These are phyloP conservation scores for Suillus fuscotomentosus DNA, from an alignment of 768 basidiomycete species.

Conservation along the genomic window DNA sequence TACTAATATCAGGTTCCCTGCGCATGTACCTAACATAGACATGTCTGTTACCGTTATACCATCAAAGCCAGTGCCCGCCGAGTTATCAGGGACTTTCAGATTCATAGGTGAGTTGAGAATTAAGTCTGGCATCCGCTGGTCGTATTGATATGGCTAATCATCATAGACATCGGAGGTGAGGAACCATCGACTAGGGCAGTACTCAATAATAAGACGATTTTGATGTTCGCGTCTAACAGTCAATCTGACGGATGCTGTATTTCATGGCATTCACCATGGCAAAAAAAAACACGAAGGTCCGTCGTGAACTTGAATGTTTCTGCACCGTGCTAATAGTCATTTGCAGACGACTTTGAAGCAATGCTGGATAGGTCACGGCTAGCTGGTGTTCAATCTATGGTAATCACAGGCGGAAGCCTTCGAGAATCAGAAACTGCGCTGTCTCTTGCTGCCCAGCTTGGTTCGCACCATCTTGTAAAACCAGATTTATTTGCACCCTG, in stretches of 20 bases:
- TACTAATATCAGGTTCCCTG: too few species aligned
- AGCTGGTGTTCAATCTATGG: constrained; percentile 67
- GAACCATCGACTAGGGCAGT: not conserved
- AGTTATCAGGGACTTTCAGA: constrained; percentile 18
- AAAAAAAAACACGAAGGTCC: constrained; percentile 50
- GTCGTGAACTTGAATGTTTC: constrained; percentile 5
- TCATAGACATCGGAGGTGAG: constrained; percentile 40
- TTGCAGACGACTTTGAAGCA: constrained; percentile 58
- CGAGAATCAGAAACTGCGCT: constrained; percentile 61
- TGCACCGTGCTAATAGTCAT: not conserved
- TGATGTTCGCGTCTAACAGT: constrained; percentile 27
- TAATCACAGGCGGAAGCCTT: constrained; percentile 76
- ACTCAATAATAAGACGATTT: not conserved
- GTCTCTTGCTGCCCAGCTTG: constrained; percentile 54
- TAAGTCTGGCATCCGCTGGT: not conserved
- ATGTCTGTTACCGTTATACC: constrained; percentile 28
- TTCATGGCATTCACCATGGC: constrained; percentile 50
- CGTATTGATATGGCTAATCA: not conserved
- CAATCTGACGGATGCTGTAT: constrained; percentile 58
- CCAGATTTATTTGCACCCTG: not conserved
- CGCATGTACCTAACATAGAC: not conserved
- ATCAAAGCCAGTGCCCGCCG: constrained; percentile 16
- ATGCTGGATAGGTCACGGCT: constrained; percentile 54
- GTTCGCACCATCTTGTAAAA: constrained; percentile 31
- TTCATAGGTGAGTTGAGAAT: constrained; percentile 31